Percentiles rank a stretch among this genome's conserved stretches.
Evolutionary conservation across 2,329 filamentous ascomycete species (phyloP).

Genomic region (Arthrobotrys entomopaga): DNA sequence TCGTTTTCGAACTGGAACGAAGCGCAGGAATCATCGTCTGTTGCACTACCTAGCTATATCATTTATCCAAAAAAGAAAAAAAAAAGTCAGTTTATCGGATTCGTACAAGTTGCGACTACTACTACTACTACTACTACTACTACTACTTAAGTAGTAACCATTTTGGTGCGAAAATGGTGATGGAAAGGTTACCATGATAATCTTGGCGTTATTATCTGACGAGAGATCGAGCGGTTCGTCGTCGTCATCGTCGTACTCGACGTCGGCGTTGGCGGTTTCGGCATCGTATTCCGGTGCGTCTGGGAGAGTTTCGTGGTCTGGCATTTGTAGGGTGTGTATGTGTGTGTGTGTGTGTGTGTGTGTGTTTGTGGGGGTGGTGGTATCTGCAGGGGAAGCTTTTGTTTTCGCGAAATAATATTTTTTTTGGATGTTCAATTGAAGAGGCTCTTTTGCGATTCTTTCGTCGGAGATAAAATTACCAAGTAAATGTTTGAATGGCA

Average conservation of each 20-base stretch:
- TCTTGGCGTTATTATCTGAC: conserved; percentile 53
- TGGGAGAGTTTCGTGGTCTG: conserved; percentile 52
- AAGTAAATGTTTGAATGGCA: too few species aligned
- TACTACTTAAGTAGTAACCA: background rate
- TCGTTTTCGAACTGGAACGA: conserved; percentile 95
- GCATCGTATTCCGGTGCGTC: conserved; percentile 51
- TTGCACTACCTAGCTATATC: conserved; percentile 78
- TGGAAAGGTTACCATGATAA: conserved; percentile 40
- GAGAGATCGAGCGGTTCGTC: conserved; percentile 50
- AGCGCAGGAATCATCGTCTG: conserved; percentile 77
- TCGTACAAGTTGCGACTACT: background rate
- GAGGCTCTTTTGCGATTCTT: background rate
- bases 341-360: too few species aligned
- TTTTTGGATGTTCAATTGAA: background rate
- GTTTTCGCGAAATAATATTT: conserved; percentile 40
- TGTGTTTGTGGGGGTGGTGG: background rate
- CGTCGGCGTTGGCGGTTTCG: conserved; percentile 33
- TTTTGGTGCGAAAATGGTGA: background rate
- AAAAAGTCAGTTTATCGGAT: conserved; percentile 5
- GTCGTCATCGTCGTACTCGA: conserved; percentile 36
- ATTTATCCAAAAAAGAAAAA: background rate
- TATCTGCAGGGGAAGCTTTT: conserved; percentile 22
- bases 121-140: background rate
- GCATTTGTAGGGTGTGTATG: conserved; percentile 22
- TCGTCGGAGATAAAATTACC: conserved; percentile 16